Evolutionary conservation across 2,329 filamentous ascomycete species (phyloP).

Genomic region (Gaeumannomyces tritici): DNA sequence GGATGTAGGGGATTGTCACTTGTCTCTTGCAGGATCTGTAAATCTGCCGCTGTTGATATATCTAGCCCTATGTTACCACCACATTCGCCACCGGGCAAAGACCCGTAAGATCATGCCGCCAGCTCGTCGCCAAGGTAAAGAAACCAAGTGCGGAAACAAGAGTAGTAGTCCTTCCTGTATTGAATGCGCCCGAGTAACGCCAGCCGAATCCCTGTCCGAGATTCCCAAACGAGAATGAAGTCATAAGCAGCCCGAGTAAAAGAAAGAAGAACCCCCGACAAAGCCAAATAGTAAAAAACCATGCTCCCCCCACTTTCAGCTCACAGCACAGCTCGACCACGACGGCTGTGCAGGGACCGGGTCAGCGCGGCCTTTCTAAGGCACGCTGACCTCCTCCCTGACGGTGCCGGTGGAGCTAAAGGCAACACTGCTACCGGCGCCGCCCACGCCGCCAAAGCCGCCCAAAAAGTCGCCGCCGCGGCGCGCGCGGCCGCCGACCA

Average conservation of each 20-base stretch:
- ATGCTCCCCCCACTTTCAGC: background rate
- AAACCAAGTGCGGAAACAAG: too few relatives aligned
- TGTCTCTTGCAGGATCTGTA: too few relatives aligned
- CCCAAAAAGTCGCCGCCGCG: conserved; percentile 15
- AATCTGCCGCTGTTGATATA: too few relatives aligned
- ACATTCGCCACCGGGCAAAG: too few relatives aligned
- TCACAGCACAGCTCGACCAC: background rate
- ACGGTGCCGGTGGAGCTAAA: conserved; percentile 3
- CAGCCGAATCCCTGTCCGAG: too few relatives aligned
- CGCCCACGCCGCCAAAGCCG: background rate
- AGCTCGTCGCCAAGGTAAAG: too few relatives aligned
- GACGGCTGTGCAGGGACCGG: too few relatives aligned
- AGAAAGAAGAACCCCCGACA: background rate
- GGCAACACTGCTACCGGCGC: background rate
- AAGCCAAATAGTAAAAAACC: background rate
- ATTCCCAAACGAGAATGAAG: background rate
- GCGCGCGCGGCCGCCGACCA: conserved; percentile 61
- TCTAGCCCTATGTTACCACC: too few relatives aligned
- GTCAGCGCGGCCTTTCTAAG: conserved; percentile 5
- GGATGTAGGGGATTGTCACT: too few relatives aligned
- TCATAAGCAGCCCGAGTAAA: background rate
- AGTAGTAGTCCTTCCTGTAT: too few relatives aligned
- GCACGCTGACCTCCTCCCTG: conserved; percentile 31
- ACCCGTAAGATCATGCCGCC: too few relatives aligned
- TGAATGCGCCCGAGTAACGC: too few relatives aligned